A percentile compares a stretch with the other conserved stretches of the same genome.
These are phyloP conservation scores for Calonectria henricotiae DNA, from an alignment of 2,329 filamentous ascomycete species.

Conservation along the genomic window DNA sequence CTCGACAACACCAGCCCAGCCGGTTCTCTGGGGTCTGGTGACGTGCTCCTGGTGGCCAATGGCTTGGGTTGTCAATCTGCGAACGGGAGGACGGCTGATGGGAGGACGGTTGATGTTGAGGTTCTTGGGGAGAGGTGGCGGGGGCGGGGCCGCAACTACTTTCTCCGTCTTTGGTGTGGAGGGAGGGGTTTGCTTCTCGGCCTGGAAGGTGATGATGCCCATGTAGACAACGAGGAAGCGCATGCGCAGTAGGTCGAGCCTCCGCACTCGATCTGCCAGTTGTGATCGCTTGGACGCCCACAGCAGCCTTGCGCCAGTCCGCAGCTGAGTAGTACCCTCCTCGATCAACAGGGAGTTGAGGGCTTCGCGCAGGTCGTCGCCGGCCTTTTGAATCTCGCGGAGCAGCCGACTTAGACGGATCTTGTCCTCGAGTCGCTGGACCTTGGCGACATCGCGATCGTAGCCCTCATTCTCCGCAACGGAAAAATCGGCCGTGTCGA, in stretches of 20 bases:
- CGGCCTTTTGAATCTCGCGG: constrained; percentile 74
- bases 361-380: constrained; percentile 75
- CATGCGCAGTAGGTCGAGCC: constrained; percentile 76
- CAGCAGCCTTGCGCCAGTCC: constrained; percentile 67
- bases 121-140: constrained; percentile 59
- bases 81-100: constrained; percentile 65
- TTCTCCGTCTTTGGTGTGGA: constrained; percentile 54
- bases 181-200: constrained; percentile 57
- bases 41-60: constrained; percentile 69
- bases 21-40: constrained; percentile 66
- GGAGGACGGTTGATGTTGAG: constrained; percentile 48
- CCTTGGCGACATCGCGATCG: constrained; percentile 72
- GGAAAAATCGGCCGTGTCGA: constrained; percentile 75
- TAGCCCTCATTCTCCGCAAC: constrained; percentile 77
- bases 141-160: constrained; percentile 50
- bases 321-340: constrained; percentile 62
- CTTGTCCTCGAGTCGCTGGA: constrained; percentile 75
- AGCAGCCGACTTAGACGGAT: constrained; percentile 72
- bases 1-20: constrained; percentile 76
- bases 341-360: constrained; percentile 69
- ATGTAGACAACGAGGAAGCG: constrained; percentile 77
- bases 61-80: constrained; percentile 70
- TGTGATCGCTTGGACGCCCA: constrained; percentile 72
- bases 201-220: constrained; percentile 67
- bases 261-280: constrained; percentile 72